Conservation (phyloP, 2,329 filamentous ascomycete species). For the Colletotrichum nymphaeae region DNA sequence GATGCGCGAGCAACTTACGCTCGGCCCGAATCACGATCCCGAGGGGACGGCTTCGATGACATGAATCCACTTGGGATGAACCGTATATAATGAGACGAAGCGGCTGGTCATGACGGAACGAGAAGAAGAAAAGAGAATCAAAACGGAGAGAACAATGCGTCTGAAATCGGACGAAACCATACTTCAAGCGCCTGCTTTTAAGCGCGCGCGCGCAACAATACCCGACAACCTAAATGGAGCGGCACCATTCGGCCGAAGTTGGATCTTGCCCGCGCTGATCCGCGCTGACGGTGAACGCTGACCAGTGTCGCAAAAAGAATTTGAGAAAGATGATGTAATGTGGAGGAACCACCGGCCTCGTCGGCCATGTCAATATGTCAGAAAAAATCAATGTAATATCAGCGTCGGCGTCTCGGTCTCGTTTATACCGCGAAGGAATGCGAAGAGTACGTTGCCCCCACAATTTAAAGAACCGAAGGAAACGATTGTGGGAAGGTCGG, state of each 20-base stretch:
- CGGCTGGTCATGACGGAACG: conserved; percentile 3
- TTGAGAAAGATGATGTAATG: conserved; percentile 16
- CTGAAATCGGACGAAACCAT: neutral
- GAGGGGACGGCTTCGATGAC: conserved; percentile 47
- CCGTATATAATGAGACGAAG: conserved; percentile 53
- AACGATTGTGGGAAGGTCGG: neutral
- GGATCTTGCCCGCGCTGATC: neutral
- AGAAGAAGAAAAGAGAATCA: conserved; percentile 4
- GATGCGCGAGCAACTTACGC: conserved; percentile 56
- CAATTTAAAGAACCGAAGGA: conserved; percentile 4
- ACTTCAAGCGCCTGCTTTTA: conserved; percentile 2
- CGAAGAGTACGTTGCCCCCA: conserved; percentile 3
- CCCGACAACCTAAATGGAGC: neutral
- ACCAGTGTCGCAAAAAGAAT: neutral
- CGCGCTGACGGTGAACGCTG: conserved; percentile 1
- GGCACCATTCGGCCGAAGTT: conserved; percentile 17
- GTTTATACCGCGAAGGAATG: conserved; percentile 24
- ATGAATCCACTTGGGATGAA: conserved; percentile 70
- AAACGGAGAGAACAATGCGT: conserved; percentile 5
- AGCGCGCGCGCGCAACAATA: neutral
- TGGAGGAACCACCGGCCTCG: conserved; percentile 17
- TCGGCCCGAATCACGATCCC: conserved; percentile 40
- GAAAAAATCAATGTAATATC: conserved; percentile 27
- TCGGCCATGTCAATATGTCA: conserved; percentile 14
- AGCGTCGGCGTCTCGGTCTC: conserved; percentile 37